phyloP scores from a whole-genome alignment of 495 filamentous ascomycete species.

The Pseudotulostoma volvatum region DNA sequence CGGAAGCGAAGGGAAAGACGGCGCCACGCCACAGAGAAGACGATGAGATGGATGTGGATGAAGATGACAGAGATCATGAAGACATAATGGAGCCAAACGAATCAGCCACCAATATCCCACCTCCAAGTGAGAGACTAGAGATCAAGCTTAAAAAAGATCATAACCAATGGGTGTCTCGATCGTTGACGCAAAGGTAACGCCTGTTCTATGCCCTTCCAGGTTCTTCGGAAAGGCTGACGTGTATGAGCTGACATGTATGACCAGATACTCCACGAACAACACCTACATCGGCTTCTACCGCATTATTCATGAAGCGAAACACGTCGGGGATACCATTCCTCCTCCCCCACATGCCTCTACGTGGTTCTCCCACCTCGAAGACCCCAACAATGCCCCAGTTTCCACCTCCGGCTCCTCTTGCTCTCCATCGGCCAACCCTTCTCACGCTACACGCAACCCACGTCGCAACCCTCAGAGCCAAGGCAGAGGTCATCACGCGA shows the following conservation, averaged over 20 bases:
- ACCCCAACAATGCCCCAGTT: conserved; percentile 12
- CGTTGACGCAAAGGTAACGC: conserved; percentile 24
- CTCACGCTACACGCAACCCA: no score
- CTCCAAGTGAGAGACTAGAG: conserved; percentile 15
- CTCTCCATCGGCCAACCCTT: no score
- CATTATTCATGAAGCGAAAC: conserved; percentile 57
- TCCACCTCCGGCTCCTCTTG: neutral
- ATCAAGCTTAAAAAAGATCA: conserved; percentile 12
- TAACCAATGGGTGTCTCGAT: conserved; percentile 18
- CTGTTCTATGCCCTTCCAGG: no score
- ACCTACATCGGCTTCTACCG: conserved; percentile 64
- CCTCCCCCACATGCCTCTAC: conserved; percentile 50
- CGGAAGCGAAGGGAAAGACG: conserved; percentile 1
- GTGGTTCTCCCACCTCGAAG: conserved; percentile 50
- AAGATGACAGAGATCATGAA: conserved; percentile 10
- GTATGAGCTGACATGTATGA: no score
- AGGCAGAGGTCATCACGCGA: conserved; percentile 14
- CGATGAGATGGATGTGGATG: conserved; percentile 10
- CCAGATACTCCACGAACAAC: conserved; percentile 57
- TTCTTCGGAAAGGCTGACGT: no score
- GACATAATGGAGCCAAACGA: conserved; percentile 16
- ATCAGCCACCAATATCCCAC: conserved; percentile 9
- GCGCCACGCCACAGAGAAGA: conserved; percentile 1
- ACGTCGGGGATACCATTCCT: conserved; percentile 43
- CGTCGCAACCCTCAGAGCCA: conserved; percentile 4